Evolutionary conservation across 305 asterid genomes (phyloP).

Genomic region (Fraxinus floribunda): DNA sequence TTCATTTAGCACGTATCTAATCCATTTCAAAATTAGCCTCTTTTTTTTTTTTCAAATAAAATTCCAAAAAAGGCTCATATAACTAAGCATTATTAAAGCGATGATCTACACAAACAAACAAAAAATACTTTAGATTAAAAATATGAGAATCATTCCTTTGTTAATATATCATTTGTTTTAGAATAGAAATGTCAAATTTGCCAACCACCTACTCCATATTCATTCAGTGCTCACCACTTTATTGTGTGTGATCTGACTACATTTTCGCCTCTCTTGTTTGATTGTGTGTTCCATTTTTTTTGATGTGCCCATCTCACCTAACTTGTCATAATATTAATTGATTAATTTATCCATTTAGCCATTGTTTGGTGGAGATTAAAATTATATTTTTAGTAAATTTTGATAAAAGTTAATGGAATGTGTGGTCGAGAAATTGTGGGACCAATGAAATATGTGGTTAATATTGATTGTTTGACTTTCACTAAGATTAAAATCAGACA

Average conservation of each 20-base stretch:
- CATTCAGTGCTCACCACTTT: neutral
- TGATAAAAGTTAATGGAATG: neutral
- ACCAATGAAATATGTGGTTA: too few relatives aligned
- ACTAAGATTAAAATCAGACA: neutral
- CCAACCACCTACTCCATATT: neutral
- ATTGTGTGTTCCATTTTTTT: conserved; percentile 9
- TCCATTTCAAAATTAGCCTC: neutral
- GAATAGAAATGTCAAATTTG: neutral
- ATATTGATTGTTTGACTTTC: too few relatives aligned
- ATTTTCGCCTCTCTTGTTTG: conserved; percentile 8
- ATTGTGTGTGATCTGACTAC: neutral
- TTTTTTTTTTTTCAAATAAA: neutral
- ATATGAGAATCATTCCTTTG: neutral
- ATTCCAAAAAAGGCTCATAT: neutral
- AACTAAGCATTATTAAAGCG: neutral
- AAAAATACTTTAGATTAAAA: neutral
- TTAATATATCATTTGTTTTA: neutral
- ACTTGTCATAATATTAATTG: neutral
- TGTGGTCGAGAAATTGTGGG: neutral
- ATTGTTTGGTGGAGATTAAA: too few relatives aligned
- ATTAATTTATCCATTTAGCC: neutral
- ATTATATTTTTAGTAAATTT: too few relatives aligned
- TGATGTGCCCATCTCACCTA: conserved; percentile 31
- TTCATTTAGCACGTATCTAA: neutral
- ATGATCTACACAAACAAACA: neutral